phyloP scores from a whole-genome alignment of 2,329 filamentous ascomycete genomes.

The Trichoderma sp. region DNA sequence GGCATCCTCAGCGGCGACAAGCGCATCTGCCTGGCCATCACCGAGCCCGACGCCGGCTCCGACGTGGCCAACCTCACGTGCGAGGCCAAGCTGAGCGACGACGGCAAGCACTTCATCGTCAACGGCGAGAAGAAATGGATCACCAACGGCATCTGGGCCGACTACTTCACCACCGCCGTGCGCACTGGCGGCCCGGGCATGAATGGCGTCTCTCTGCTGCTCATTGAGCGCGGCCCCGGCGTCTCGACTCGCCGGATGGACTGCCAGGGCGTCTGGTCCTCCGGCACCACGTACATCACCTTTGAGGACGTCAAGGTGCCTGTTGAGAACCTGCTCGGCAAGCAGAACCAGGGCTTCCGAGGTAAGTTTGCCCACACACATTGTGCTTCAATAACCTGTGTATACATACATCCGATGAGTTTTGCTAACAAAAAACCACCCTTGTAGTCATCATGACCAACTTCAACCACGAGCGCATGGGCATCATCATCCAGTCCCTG shows the following conservation, averaged over 20 bases:
- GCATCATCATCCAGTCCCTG: slow-evolving; percentile 96
- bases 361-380: slow-evolving; percentile 45
- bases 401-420: neutral
- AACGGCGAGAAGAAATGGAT: slow-evolving; percentile 99
- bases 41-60: slow-evolving; percentile 90
- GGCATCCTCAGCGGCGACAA: slow-evolving; percentile 90
- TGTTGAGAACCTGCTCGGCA: slow-evolving; percentile 97
- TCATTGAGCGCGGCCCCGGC: slow-evolving; percentile 88
- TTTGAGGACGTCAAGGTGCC: slow-evolving; percentile 99
- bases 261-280: slow-evolving; percentile 96
- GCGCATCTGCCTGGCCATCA: slow-evolving; percentile 96
- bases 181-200: slow-evolving; percentile 86
- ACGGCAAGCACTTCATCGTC: slow-evolving; percentile 98
- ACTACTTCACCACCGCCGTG: slow-evolving; percentile 97
- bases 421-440: slow-evolving; percentile 28
- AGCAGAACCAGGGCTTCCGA: slow-evolving; percentile 97
- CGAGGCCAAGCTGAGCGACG: slow-evolving; percentile 90
- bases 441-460: slow-evolving; percentile 90
- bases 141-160: slow-evolving; percentile 93
- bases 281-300: slow-evolving; percentile 94
- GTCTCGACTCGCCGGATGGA: slow-evolving; percentile 96
- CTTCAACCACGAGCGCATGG: slow-evolving; percentile 99
- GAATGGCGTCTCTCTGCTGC: slow-evolving; percentile 86
- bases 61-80: slow-evolving; percentile 96
- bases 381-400: neutral